These are phyloP conservation scores for Scolecobasidium constrictum DNA, from an alignment of 2,329 filamentous ascomycete species.

Conservation along the genomic window DNA sequence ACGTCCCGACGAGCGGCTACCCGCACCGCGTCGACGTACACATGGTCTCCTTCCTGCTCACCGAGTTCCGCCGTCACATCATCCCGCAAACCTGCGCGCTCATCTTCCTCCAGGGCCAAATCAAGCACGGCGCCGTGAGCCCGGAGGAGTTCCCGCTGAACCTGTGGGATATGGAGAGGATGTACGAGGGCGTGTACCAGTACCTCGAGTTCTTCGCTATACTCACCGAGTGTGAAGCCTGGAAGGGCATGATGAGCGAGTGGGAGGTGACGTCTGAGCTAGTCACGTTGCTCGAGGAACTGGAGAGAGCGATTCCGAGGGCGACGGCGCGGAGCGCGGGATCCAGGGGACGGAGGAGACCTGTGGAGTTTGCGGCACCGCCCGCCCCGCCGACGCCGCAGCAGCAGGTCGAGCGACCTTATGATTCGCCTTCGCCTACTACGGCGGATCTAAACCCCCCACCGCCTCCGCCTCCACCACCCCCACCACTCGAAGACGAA, in stretches of 20 bases:
- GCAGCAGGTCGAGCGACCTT: slow-evolving; percentile 52
- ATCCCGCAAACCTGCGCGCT: slow-evolving; percentile 91
- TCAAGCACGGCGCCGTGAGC: slow-evolving; percentile 63
- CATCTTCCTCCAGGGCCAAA: slow-evolving; percentile 86
- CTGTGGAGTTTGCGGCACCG: neutral
- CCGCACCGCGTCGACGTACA: slow-evolving; percentile 45
- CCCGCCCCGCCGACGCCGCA: slow-evolving; percentile 13
- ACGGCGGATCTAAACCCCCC: slow-evolving; percentile 10
- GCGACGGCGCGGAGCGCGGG: slow-evolving; percentile 3
- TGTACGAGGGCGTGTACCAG: slow-evolving; percentile 88
- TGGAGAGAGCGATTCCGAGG: slow-evolving; percentile 70
- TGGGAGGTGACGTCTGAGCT: slow-evolving; percentile 90
- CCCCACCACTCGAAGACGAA: slow-evolving; percentile 41
- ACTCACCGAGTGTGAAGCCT: slow-evolving; percentile 72
- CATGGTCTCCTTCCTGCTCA: slow-evolving; percentile 81
- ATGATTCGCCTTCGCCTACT: slow-evolving; percentile 38
- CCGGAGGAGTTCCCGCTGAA: slow-evolving; percentile 88
- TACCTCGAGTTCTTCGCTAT: slow-evolving; percentile 91
- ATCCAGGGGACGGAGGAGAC: slow-evolving; percentile 3
- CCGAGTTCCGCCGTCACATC: slow-evolving; percentile 82
- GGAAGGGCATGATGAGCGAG: slow-evolving; percentile 74
- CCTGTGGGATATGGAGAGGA: slow-evolving; percentile 94
- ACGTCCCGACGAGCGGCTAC: slow-evolving; percentile 30
- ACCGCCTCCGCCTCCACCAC: slow-evolving; percentile 28
- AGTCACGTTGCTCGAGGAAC: slow-evolving; percentile 72